Evolutionary conservation across 768 basidiomycete species (phyloP), one percentile per base, ranked within the genome.

Genomic region (Guyanaporus albipodus): DNA sequence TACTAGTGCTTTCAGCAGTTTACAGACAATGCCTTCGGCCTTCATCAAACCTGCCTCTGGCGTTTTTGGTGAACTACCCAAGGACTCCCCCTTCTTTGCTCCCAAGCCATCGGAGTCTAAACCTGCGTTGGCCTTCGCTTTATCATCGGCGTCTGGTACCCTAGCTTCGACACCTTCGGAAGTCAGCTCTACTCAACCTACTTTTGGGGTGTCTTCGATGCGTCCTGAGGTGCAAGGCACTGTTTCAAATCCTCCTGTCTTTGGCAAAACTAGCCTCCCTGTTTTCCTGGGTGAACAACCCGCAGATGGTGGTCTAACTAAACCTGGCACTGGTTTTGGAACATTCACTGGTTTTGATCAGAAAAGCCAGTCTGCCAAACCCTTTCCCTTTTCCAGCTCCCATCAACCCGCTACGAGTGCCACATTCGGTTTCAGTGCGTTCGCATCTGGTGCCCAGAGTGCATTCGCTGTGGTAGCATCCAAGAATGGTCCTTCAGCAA

Each of bases 281-380:
- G 38, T 36, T 10, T 28, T 55, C 23, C 49, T 53, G 4, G 18
- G 21, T 23, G 52, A 51, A 44, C 53, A 53, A 21, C 48, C 61
- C n/a, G 45, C 52, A 8, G 56, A 52, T 4, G 42, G 38, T 29
- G 42, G 52, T 36, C 24, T 63, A 8, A 60, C 69, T 24, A 73
- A 66, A 49, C 67, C 66, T 2, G 66, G 66, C 2, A 54, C 59
- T 14, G 71, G 63, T 4, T 72, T 70, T 48, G 71, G 65, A 18
- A 64, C 61, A 4, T 62, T 67, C 12, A 34, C 39, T 10, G 36
- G 47, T 23, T 53, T 59, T 2, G 62, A 58, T 24, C 55, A 61
- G 44, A 66, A 56, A 32, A 60, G 61, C 36, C 54, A 58, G 6
- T 64, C 66, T 19, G 56, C 53, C 26, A 58, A 48, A 15, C 44